Evolutionary conservation across 2,329 filamentous ascomycete species (phyloP), one percentile per base, ranked within the genome.

Genomic region (Beauveria australis): DNA sequence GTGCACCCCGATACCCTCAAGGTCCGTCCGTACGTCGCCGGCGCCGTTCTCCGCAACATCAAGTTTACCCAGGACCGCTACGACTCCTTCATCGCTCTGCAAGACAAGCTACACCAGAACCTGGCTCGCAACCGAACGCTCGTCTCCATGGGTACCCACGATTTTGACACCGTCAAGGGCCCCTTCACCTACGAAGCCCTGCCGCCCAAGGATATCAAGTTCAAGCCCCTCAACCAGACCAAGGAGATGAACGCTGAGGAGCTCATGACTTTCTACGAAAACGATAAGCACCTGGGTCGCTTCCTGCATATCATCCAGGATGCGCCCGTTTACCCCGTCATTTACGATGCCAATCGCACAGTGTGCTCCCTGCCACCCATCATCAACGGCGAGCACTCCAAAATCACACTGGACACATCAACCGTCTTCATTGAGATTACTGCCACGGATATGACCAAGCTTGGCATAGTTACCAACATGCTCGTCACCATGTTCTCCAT

Each of bases 361-460:
- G 92, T 99, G 41, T 93, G 94, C 77, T 97, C 93, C 8, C 81
- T 99, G 69, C 94, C 94, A 1, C 94, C 94, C 19, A 97, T 99
- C 69, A 99, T 99, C 81, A 99, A 99, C 78, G 86, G 92, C 69
- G 85, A 99, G 70, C 92, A 94, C 77, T 97, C 92, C 69, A 99
- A 99, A 78, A 99, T 99, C 72, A 91, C 87, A 8, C 78, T 95
- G 49, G 79, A 95, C 72, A 97, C 92, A 62, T 93, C 84, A 71
- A 97, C 99, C 70, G 85, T 99, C 70, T 90, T 99, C 75, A 95
- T 99, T 73, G 94, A 99, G 76, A 92, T 96, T 69, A 99, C 94
- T 8, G 95, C 92, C 46, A 93, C 92, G 46, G 94, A 99, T 73
- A 87, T 89, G 72, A 99, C 95, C 30, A 99, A 99, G 79, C 83